Percentiles rank a stretch among this genome's conserved stretches.
Conservation (phyloP, 192 early-diverging fungal species). For the Coemansia sp. region DNA sequence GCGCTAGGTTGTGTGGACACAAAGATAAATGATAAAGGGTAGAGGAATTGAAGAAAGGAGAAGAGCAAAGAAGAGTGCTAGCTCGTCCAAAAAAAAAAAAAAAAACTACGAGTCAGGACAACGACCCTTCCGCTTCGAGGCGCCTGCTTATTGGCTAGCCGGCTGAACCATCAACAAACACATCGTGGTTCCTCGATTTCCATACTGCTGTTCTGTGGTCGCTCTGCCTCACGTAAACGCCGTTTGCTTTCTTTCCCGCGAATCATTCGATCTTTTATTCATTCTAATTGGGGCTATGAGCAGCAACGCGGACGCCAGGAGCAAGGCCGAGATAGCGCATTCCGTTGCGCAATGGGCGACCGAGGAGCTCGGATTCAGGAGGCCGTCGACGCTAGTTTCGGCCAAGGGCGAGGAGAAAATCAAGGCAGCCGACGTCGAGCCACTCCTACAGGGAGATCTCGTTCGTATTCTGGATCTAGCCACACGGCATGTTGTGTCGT, state of each 20-base stretch:
- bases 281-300: neutral
- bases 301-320: neutral
- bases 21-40: neutral
- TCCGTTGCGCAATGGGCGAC: conserved; percentile 46
- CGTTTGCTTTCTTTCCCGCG: neutral
- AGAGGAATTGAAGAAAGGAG: neutral
- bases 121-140: neutral
- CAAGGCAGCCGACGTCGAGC: conserved; percentile 29
- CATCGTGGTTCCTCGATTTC: neutral
- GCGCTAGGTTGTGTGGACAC: neutral
- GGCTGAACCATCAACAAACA: neutral
- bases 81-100: neutral
- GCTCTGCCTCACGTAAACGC: neutral
- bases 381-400: conserved; percentile 35
- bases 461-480: conserved; percentile 27
- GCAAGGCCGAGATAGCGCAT: conserved; percentile 30
- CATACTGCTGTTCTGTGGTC: too few relatives aligned
- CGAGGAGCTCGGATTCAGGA: conserved; percentile 45
- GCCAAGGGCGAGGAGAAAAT: conserved; percentile 48
- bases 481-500: conserved; percentile 36
- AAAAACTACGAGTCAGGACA: neutral
- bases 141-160: neutral
- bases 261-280: neutral
- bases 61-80: neutral
- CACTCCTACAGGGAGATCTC: conserved; percentile 44